phyloP scores from a whole-genome alignment of 441 rosid species.

The California macrophylla region DNA sequence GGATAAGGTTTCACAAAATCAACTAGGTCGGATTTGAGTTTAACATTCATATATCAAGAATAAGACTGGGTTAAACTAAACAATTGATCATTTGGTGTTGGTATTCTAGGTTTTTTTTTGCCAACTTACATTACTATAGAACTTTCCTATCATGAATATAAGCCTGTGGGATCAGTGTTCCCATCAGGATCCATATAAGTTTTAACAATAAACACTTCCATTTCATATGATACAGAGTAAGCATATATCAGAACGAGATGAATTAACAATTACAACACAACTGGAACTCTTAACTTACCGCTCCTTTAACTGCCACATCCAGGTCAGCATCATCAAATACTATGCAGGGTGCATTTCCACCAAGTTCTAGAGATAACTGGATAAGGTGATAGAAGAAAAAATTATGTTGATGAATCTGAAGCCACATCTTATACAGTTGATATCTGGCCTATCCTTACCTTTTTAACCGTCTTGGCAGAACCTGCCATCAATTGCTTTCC shows the following conservation, averaged over 20 bases:
- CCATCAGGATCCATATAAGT: conserved; percentile 2
- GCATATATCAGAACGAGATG: conserved; percentile 1
- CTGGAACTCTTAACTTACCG: conserved; percentile 43
- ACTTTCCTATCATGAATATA: background rate
- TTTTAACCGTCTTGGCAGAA: conserved; percentile 87
- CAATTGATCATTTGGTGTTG: background rate
- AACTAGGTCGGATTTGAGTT: background rate
- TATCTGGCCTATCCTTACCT: conserved; percentile 34
- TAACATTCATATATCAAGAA: background rate
- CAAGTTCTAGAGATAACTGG: conserved; percentile 90
- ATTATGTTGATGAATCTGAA: conserved; percentile 18
- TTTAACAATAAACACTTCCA: background rate
- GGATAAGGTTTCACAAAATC: background rate
- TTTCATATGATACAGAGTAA: background rate
- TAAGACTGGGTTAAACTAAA: background rate
- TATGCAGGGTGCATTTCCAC: conserved; percentile 97
- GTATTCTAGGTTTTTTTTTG: background rate
- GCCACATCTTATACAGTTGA: conserved; percentile 1
- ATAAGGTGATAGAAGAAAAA: conserved; percentile 13
- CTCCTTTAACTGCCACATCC: conserved; percentile 91
- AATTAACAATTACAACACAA: background rate
- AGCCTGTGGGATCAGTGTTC: background rate
- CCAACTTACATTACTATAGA: background rate
- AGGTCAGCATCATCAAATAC: conserved; percentile 91
- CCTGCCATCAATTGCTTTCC: conserved; percentile 98